phyloP scores from a whole-genome alignment of 352 stramenopile genomes.

The Globisporangium irregulare region DNA sequence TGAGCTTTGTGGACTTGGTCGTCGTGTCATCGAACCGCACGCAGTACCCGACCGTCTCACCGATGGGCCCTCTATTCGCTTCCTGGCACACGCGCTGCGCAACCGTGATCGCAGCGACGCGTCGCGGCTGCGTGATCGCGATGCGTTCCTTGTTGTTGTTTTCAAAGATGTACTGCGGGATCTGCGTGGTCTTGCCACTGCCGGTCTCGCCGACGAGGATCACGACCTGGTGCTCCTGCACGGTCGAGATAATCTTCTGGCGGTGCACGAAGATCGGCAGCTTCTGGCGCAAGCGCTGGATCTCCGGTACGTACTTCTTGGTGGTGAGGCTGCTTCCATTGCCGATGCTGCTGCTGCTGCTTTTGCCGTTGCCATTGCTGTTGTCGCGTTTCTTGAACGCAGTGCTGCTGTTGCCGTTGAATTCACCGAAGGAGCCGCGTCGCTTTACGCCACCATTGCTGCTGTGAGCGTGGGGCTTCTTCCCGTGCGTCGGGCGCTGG shows the following conservation, averaged over 20 bases:
- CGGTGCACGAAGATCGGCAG: constrained; percentile 79
- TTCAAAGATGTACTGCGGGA: constrained; percentile 86
- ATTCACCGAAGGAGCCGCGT: constrained; percentile 9
- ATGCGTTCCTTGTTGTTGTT: constrained; percentile 46
- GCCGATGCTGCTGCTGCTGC: neutral
- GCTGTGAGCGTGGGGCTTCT: constrained; percentile 4
- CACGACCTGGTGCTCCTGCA: constrained; percentile 68
- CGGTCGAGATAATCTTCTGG: constrained; percentile 56
- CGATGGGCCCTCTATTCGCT: constrained; percentile 40
- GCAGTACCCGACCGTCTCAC: constrained; percentile 87
- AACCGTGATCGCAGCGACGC: constrained; percentile 81
- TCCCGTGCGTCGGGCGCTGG: constrained; percentile 1
- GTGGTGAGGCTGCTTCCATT: constrained; percentile 11
- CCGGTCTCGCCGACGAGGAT: constrained; percentile 90
- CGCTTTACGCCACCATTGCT: constrained; percentile 5
- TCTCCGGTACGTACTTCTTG: constrained; percentile 25
- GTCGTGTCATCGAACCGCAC: constrained; percentile 94
- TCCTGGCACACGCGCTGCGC: constrained; percentile 80
- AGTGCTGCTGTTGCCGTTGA: neutral
- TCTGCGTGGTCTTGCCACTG: constrained; percentile 90
- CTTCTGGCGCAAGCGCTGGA: constrained; percentile 56
- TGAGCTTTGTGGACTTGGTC: constrained; percentile 85
- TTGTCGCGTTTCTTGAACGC: constrained; percentile 24
- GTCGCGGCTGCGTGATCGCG: constrained; percentile 79
- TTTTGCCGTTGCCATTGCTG: neutral